Base-by-base conservation (phyloP, 371 early-diverging fungal genomes). In the Syncephalastrum racemosum region DNA sequence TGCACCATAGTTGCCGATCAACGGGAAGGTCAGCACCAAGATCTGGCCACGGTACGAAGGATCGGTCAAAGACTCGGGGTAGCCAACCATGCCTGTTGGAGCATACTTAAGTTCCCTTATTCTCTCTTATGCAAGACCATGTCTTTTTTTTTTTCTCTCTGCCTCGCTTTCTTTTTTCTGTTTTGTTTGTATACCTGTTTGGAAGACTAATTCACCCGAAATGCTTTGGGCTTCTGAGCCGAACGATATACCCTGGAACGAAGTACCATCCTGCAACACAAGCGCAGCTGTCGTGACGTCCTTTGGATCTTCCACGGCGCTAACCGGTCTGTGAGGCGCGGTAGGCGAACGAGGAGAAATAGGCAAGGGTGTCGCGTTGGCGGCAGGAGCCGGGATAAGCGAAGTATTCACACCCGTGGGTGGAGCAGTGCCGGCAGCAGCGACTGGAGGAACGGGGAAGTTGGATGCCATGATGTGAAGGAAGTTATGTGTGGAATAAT, bases 161-260 rank as follows among this genome's bases (percentile, higher is more conserved):
- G 39, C 23, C 25, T 22, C 18, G n/a, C 7, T 27, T 13, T 13
- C 14, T 42, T 45, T 36, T 25, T 46, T 46, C 27, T 44, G 27
- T 8, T 53, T 41, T 42, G 40, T n/a, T 52, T 23, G 12, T 79
- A 62, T 77, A 92, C 97, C 97, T 49, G 98, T 97, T 72, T 95
- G 95, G 79, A 97, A 97, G 58, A 98, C 98, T 64, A 93, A 93
- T 80, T 98, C 98, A 58, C 98, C 98, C 56, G 96, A 83, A 53
- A 96, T 86, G 44, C 91, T 88, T 56, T 82, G 76, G 53, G 77
- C 72, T 77, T 93, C 92, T 6, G 95, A 89, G 56, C 98, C 98
- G 72, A 97, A 98, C 12, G 96, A 95, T 67, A 90, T 81, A 66
- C 97, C 98, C 64, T 91, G 86, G 71, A 80, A 90, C 48, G 86